Evolutionary conservation across 768 basidiomycete genomes (phyloP).

Genomic region (Lentinula guzmanii): DNA sequence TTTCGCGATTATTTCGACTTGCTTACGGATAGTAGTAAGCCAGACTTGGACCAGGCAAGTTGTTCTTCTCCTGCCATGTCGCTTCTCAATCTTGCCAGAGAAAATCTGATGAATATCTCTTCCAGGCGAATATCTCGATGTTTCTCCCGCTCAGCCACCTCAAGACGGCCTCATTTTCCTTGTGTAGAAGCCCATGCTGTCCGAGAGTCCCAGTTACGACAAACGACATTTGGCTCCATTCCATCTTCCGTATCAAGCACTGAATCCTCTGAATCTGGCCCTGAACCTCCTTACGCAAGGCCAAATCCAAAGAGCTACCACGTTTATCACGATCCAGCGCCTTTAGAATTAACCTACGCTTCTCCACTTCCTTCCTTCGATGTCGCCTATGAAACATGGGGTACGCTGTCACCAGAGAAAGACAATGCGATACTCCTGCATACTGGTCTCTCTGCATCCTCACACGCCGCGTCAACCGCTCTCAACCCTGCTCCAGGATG

Average conservation of each 20-base stretch:
- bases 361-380: slow-evolving; percentile 63
- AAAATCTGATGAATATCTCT: neutral
- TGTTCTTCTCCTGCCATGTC: neutral
- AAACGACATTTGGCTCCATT: slow-evolving; percentile 20
- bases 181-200: slow-evolving; percentile 81
- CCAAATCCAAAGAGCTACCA: slow-evolving; percentile 72
- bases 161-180: slow-evolving; percentile 41
- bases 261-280: slow-evolving; percentile 45
- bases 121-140: neutral
- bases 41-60: neutral
- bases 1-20: neutral
- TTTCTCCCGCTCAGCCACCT: slow-evolving; percentile 4
- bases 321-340: slow-evolving; percentile 53
- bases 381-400: slow-evolving; percentile 99
- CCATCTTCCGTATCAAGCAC: slow-evolving; percentile 14
- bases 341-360: slow-evolving; percentile 59
- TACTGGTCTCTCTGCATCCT: slow-evolving; percentile 93
- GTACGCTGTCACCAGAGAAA: slow-evolving; percentile 64
- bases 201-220: slow-evolving; percentile 51
- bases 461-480: slow-evolving; percentile 82
- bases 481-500: slow-evolving; percentile 82
- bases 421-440: slow-evolving; percentile 94
- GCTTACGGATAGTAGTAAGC: neutral
- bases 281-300: slow-evolving; percentile 78
- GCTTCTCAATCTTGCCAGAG: neutral